Evolutionary conservation across 495 filamentous ascomycete genomes (phyloP), one percentile per base, ranked within the genome.

Genomic region (Peziza echinospora): DNA sequence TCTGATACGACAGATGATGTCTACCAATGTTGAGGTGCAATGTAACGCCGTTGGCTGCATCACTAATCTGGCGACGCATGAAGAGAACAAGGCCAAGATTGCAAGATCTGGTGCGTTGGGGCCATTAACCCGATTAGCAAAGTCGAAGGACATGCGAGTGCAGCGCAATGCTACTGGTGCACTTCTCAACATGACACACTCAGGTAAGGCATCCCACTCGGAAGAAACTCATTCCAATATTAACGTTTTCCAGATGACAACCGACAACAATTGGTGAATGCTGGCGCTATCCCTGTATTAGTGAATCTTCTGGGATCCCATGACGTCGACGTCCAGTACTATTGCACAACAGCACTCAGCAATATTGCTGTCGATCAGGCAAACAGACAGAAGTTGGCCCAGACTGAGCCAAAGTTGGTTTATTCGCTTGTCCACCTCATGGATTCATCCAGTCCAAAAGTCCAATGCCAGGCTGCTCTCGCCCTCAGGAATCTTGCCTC

Each of bases 1-100:
- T 45, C 72, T 97, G 44, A 97, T 97, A 65, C 78, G 82, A 42
- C 91, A 96, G 63, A 97, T 97, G 89, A 84, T 84, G 70, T 94
- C 87, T 34, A 75, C 78, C n/a, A 97, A 97, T 55, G 89, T 97
- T 51, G 89, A 97, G 63, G 89, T 97, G 25, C 89, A 96, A 62
- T 97, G 89, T 71, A 97, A 97, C 60, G 89, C 89, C 26, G 89
- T 97, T 43, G 89, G 89, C 37, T 97, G 89, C 65, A 96, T 97
- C 56, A 97, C 89, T 4, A 97, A 97, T 58, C 64, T 97, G 24
- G 89, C 89, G 49, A 97, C 89, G 1, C 89, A 97, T 57, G 89
- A 97, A 64, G 89, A 96, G 46, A 97, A 97, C 65, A 97, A 97
- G 67, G 84, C 91, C 37, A 94, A 91, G 64, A 97, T 97, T 56